Conservation (phyloP, 176 grass and related monocot species). For the Aechmea fasciata region DNA sequence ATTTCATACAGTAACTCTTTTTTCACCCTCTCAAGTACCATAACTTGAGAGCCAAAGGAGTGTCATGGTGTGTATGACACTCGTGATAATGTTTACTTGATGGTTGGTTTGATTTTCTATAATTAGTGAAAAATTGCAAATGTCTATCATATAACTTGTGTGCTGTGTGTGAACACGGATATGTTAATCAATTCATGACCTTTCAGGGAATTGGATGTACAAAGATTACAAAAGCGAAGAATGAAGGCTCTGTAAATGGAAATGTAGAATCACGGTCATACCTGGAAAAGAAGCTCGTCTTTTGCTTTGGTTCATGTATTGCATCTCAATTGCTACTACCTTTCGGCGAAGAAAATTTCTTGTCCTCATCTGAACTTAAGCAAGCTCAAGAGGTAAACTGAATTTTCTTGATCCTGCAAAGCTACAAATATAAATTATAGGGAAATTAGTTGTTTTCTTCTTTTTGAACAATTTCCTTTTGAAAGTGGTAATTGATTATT, state of each 20-base stretch:
- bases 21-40: no score
- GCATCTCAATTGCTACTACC: slow-evolving; percentile 30
- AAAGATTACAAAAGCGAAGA: slow-evolving; percentile 26
- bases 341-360: slow-evolving; percentile 35
- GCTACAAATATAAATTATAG: background rate
- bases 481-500: background rate
- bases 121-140: background rate
- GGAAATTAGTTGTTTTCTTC: background rate
- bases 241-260: slow-evolving; percentile 23
- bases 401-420: background rate
- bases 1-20: background rate
- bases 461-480: background rate
- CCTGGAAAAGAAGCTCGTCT: slow-evolving; percentile 33
- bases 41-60: no score
- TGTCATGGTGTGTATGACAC: no score
- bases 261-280: slow-evolving; percentile 35
- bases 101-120: no score
- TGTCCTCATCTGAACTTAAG: slow-evolving; percentile 26
- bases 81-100: no score
- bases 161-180: background rate
- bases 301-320: slow-evolving; percentile 32
- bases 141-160: background rate
- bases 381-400: slow-evolving; percentile 29
- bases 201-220: slow-evolving; percentile 25
- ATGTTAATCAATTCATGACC: background rate